Conservation (phyloP, 1,284 basidiomycete species). For the Rhodotorula sp. region DNA sequence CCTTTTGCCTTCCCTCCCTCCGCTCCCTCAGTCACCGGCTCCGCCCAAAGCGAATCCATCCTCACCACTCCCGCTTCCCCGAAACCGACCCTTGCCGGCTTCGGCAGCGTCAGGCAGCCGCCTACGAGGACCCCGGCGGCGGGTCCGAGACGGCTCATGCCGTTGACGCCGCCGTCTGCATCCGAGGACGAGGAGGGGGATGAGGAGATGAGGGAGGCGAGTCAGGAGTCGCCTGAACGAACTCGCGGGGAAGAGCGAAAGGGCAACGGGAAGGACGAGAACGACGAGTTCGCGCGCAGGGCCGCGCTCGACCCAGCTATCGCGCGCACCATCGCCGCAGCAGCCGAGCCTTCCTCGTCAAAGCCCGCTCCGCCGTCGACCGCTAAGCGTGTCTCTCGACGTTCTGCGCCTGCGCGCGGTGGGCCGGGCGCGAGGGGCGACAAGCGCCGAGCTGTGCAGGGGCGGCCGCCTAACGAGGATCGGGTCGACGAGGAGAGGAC, state of each 20-base stretch:
- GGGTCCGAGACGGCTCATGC: not conserved
- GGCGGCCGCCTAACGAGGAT: slow-evolving; percentile 9
- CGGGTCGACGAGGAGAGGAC: slow-evolving; percentile 1
- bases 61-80: not conserved
- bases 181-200: slow-evolving; percentile 6
- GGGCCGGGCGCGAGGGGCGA: slow-evolving; percentile 13
- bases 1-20: not conserved
- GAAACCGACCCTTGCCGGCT: slow-evolving; percentile 24
- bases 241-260: not conserved
- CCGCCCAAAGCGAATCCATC: not conserved
- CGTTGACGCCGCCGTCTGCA: not conserved
- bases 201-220: not conserved
- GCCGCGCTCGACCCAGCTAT: slow-evolving; percentile 10
- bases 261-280: not conserved
- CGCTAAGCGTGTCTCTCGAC: slow-evolving; percentile 3
- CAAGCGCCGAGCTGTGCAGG: slow-evolving; percentile 34
- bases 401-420: not conserved
- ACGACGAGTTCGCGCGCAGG: slow-evolving; percentile 2
- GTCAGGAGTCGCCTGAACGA: not conserved
- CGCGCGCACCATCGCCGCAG: slow-evolving; percentile 10
- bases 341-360: not conserved
- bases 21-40: not conserved
- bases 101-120: slow-evolving; percentile 19
- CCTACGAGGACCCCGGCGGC: not conserved
- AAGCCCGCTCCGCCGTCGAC: no score